Conservation (phyloP, 192 early-diverging fungal species). For the Mycoemilia scoparia region DNA sequence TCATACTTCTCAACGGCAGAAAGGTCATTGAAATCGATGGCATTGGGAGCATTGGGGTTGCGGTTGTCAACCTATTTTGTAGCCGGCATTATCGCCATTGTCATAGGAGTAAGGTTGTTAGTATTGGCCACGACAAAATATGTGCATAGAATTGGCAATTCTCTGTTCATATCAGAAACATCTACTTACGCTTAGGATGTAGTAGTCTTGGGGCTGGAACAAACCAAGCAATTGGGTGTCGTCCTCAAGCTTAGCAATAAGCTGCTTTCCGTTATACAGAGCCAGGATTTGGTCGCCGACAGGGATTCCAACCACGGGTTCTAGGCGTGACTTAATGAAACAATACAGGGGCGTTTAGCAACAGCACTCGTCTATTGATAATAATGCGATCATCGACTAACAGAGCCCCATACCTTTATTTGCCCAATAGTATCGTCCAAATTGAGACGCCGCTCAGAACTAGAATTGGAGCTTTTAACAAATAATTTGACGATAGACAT, state of each 20-base stretch:
- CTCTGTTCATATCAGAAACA: too few species aligned
- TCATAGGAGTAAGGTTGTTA: too few species aligned
- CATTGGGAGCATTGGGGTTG: slow-evolving; percentile 3
- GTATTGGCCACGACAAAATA: too few species aligned
- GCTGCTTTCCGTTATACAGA: slow-evolving; percentile 35
- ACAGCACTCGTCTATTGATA: slow-evolving; percentile 5
- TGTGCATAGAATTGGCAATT: too few species aligned
- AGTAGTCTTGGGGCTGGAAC: slow-evolving; percentile 71
- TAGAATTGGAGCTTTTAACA: slow-evolving; percentile 60
- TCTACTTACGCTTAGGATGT: slow-evolving; percentile 46
- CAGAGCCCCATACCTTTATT: slow-evolving; percentile 38
- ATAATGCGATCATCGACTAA: slow-evolving; percentile 2
- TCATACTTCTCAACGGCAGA: slow-evolving; percentile 89
- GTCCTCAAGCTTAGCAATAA: slow-evolving; percentile 32
- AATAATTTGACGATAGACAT: slow-evolving; percentile 82
- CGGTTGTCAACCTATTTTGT: slow-evolving; percentile 1
- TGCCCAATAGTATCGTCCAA: slow-evolving; percentile 43
- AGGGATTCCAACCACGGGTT: slow-evolving; percentile 82
- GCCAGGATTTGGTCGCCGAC: slow-evolving; percentile 40
- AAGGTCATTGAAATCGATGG: slow-evolving; percentile 67
- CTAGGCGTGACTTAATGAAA: slow-evolving; percentile 46
- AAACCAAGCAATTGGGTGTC: slow-evolving; percentile 58
- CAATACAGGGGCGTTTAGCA: background rate
- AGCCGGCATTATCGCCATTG: too few species aligned
- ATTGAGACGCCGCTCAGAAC: slow-evolving; percentile 78